These are phyloP conservation scores for Saccharomycopsis babjevae DNA, from an alignment of 805 yeast species.

Conservation along the genomic window DNA sequence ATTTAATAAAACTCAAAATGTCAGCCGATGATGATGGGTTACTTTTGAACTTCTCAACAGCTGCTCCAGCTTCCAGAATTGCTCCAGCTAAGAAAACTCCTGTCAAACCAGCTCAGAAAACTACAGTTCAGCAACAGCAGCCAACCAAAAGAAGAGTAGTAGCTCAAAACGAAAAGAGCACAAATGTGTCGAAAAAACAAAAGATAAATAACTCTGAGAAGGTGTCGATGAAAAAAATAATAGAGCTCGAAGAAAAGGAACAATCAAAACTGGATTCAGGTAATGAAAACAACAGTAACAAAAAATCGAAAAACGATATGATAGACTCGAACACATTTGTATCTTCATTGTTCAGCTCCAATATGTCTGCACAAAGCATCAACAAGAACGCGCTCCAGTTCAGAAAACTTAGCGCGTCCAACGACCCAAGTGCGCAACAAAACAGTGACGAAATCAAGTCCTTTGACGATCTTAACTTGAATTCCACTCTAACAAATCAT, in stretches of 20 bases:
- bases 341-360: constrained; percentile 75
- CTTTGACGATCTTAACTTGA: background rate
- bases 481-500: background rate
- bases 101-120: constrained; percentile 14
- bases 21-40: constrained; percentile 49
- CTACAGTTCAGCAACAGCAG: constrained; percentile 1
- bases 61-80: constrained; percentile 29
- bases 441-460: background rate
- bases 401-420: constrained; percentile 9
- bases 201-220: background rate
- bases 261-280: constrained; percentile 21
- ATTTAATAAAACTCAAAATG: background rate
- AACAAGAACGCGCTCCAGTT: constrained; percentile 36
- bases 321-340: constrained; percentile 47
- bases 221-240: constrained; percentile 12
- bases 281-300: background rate
- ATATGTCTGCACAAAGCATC: constrained; percentile 32
- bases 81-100: constrained; percentile 40
- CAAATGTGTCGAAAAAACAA: background rate
- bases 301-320: constrained; percentile 34
- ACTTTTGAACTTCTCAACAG: constrained; percentile 56
- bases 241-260: constrained; percentile 6
- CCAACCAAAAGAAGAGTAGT: background rate
- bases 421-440: background rate
- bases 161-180: constrained; percentile 4